Evolutionary conservation across 83 land plant genomes (phyloP).

Genomic region (Larix sibirica): DNA sequence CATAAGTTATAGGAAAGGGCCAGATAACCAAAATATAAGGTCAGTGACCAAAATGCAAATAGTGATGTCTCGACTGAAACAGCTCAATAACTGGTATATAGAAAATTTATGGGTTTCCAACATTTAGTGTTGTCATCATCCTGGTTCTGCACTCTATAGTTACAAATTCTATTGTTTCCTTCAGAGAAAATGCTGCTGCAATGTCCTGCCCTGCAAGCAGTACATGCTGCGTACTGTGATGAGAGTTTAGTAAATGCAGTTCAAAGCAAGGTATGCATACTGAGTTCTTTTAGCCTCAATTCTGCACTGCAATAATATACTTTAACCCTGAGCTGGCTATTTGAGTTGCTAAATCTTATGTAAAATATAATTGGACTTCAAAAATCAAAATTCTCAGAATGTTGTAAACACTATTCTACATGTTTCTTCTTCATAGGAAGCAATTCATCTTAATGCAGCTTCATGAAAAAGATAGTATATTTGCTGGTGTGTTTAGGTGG

Average conservation of each 20-base stretch:
- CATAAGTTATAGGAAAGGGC: not conserved
- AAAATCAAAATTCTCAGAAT: not conserved
- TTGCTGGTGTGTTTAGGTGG: not conserved
- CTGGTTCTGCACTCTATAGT: not conserved
- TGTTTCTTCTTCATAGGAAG: not conserved
- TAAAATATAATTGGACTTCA: not conserved
- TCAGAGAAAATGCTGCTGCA: slow-evolving; percentile 60
- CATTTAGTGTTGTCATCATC: not conserved
- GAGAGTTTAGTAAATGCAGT: slow-evolving; percentile 37
- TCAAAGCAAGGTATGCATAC: slow-evolving; percentile 42
- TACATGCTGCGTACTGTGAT: slow-evolving; percentile 57
- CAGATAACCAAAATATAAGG: not conserved
- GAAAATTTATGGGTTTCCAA: not conserved
- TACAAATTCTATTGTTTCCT: not conserved
- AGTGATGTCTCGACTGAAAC: not conserved
- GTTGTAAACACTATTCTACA: not conserved
- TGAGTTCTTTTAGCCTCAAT: not conserved
- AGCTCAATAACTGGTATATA: not conserved
- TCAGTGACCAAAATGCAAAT: not conserved
- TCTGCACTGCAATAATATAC: not conserved
- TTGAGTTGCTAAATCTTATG: not conserved
- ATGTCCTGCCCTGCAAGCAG: slow-evolving; percentile 52
- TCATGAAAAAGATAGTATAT: not conserved
- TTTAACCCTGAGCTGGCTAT: not conserved
- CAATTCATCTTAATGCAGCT: not conserved